Percentiles rank a stretch among this genome's conserved stretches.
phyloP scores from a whole-genome alignment of 345 rosid species.

The Nasturtium officinale region DNA sequence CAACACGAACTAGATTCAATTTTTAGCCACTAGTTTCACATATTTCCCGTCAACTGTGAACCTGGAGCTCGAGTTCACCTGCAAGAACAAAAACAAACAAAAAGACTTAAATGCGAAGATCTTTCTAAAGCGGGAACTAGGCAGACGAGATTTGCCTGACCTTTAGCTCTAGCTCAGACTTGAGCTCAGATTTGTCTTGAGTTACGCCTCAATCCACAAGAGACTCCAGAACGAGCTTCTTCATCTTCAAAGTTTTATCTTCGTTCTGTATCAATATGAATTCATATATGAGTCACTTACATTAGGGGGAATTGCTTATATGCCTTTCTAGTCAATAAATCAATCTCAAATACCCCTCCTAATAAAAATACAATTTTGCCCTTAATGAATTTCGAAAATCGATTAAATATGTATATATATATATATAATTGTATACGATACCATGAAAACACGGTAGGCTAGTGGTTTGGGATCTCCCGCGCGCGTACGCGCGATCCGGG shows the following conservation, averaged over 20 bases:
- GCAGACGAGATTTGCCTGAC: conserved; percentile 43
- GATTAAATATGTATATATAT: too few species aligned
- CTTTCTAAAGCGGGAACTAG: background rate
- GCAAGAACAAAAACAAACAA: conserved; percentile 25
- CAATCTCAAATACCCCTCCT: too few species aligned
- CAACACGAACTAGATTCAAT: conserved; percentile 31
- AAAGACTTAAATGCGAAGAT: background rate
- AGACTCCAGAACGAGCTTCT: conserved; percentile 58
- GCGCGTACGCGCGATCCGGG: too few species aligned
- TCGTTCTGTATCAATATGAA: conserved; percentile 50
- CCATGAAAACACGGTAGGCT: too few species aligned
- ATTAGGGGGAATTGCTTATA: too few species aligned
- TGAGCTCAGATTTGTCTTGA: conserved; percentile 49
- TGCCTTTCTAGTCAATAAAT: too few species aligned
- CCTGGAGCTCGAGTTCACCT: conserved; percentile 71
- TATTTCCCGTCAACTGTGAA: conserved; percentile 60
- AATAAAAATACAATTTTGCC: too few species aligned
- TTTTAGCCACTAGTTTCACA: conserved; percentile 59
- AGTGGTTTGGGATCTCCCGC: too few species aligned
- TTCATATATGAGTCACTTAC: conserved; percentile 5
- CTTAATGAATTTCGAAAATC: too few species aligned
- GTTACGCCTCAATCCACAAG: conserved; percentile 53
- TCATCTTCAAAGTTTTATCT: conserved; percentile 67
- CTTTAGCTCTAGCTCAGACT: conserved; percentile 58
- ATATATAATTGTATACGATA: too few species aligned